Conservation (phyloP, 2,329 filamentous ascomycete genomes). For the Beauveria pseudobassiana region DNA sequence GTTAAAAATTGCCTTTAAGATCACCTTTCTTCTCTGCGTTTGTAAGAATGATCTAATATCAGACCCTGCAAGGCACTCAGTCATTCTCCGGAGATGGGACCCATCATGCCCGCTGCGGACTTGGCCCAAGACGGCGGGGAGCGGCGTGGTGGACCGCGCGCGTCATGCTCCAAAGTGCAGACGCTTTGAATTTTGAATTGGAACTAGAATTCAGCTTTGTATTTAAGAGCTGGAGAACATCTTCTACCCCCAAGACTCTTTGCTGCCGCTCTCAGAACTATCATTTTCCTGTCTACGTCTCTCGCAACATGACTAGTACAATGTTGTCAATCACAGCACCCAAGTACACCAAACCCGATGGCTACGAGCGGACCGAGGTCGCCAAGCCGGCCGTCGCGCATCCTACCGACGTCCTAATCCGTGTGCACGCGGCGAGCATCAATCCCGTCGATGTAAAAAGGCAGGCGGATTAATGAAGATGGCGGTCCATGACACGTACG, state of each 20-base stretch:
- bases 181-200: not conserved
- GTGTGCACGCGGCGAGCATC: constrained; percentile 34
- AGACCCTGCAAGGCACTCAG: not conserved
- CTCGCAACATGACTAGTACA: not conserved
- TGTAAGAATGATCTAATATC: too few species aligned
- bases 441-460: constrained; percentile 39
- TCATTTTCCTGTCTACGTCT: too few species aligned
- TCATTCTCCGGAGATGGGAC: not conserved
- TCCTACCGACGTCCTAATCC: constrained; percentile 24
- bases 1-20: too few species aligned
- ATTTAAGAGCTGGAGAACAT: not conserved
- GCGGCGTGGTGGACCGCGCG: not conserved
- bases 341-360: constrained; percentile 16
- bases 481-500: constrained; percentile 24
- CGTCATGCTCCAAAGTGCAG: not conserved
- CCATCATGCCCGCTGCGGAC: constrained; percentile 3
- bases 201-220: not conserved
- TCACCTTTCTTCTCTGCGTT: not conserved
- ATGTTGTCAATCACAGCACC: constrained; percentile 17
- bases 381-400: constrained; percentile 18
- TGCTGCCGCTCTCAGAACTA: too few species aligned
- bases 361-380: constrained; percentile 15
- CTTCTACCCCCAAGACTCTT: too few species aligned
- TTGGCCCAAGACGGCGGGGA: not conserved
- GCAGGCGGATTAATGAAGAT: constrained; percentile 29